These are phyloP conservation scores for Colletotrichum spinosum DNA, from an alignment of 2,329 filamentous ascomycete species.

Conservation along the genomic window DNA sequence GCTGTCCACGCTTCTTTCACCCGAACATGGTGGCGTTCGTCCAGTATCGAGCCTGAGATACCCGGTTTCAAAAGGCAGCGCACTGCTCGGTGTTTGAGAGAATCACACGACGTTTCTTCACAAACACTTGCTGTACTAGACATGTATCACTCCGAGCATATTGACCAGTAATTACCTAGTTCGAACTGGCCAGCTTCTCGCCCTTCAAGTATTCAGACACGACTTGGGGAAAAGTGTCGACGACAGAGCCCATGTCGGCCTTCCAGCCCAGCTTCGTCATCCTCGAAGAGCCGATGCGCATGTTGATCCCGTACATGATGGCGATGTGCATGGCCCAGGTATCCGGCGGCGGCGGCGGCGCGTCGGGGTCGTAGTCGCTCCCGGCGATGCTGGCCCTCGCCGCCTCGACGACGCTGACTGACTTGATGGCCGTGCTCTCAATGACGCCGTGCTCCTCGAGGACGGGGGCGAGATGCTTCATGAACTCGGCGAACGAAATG, in stretches of 20 bases:
- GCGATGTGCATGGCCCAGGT: conserved; percentile 31
- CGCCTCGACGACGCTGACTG: conserved; percentile 19
- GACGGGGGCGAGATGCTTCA: conserved; percentile 9
- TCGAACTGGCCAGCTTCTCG: conserved; percentile 6
- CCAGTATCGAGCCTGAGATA: too few relatives aligned
- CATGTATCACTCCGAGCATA: too few relatives aligned
- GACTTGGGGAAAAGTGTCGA: conserved; percentile 12
- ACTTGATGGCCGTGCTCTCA: conserved; percentile 12
- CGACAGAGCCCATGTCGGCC: conserved; percentile 10
- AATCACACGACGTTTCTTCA: too few relatives aligned
- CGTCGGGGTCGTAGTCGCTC: conserved; percentile 20
- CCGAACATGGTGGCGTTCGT: too few relatives aligned
- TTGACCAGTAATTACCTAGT: background rate
- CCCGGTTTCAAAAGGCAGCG: too few relatives aligned
- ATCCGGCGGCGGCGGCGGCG: conserved; percentile 22
- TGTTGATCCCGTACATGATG: conserved; percentile 33
- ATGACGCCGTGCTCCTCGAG: conserved; percentile 11
- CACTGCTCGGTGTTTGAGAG: too few relatives aligned
- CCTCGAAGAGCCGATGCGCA: conserved; percentile 18
- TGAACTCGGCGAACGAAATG: conserved; percentile 20
- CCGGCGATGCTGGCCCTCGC: conserved; percentile 19
- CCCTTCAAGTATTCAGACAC: conserved; percentile 16
- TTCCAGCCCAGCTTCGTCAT: conserved; percentile 25
- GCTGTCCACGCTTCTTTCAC: too few relatives aligned
- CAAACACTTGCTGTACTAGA: too few relatives aligned